A percentile compares a stretch with the other conserved stretches of the same genome.
These are phyloP conservation scores for Debaryomyces coudertii DNA, from an alignment of 1,139 yeast species.

Conservation along the genomic window DNA sequence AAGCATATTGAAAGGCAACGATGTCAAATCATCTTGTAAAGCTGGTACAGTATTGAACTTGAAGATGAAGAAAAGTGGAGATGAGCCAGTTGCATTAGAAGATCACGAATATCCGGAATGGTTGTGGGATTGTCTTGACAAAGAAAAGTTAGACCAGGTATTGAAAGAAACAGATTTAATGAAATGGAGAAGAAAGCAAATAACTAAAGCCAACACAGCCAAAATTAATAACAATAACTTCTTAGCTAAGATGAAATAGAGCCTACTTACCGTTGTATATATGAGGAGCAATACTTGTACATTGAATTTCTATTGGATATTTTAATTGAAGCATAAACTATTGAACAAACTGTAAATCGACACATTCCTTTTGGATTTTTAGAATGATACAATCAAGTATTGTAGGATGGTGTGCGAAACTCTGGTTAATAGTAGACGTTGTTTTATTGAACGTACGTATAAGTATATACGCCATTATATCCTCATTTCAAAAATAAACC, in stretches of 20 bases:
- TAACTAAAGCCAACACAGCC: slow-evolving; percentile 67
- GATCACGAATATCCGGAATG: slow-evolving; percentile 92
- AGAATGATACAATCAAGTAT: too few relatives aligned
- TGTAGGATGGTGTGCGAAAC: too few relatives aligned
- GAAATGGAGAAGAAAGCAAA: slow-evolving; percentile 66
- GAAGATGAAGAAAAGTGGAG: slow-evolving; percentile 75
- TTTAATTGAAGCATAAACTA: not conserved
- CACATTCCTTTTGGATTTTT: too few relatives aligned
- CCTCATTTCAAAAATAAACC: too few relatives aligned
- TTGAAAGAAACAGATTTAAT: slow-evolving; percentile 62
- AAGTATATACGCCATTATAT: too few relatives aligned
- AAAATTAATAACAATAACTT: slow-evolving; percentile 81
- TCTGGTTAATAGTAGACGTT: too few relatives aligned
- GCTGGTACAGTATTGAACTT: slow-evolving; percentile 85
- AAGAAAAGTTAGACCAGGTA: slow-evolving; percentile 53
- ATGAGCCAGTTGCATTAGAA: slow-evolving; percentile 87
- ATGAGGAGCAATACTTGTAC: slow-evolving; percentile 6
- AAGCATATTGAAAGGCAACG: slow-evolving; percentile 1
- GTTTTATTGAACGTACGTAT: too few relatives aligned
- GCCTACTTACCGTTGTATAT: slow-evolving; percentile 13
- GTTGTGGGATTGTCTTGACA: slow-evolving; percentile 89
- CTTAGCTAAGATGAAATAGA: slow-evolving; percentile 49
- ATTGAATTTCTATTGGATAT: slow-evolving; percentile 1
- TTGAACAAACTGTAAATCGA: not conserved
- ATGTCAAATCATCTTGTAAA: slow-evolving; percentile 45